Evolutionary conservation across 2,329 filamentous ascomycete species (phyloP), one percentile per base, ranked within the genome.

Genomic region (Aotearoamyces nothofagi): DNA sequence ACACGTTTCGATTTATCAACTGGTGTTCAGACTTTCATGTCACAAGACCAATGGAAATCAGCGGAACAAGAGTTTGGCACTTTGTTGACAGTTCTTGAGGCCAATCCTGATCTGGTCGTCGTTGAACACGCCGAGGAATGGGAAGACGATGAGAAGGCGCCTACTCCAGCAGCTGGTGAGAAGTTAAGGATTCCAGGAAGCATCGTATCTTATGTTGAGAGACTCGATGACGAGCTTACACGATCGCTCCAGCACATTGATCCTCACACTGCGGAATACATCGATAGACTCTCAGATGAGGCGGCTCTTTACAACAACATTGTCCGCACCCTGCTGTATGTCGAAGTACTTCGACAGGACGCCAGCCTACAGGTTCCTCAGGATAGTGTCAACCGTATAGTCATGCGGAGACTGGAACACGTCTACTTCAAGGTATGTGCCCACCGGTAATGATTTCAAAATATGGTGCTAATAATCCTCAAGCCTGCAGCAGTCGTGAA

Each of bases 181-280:
- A 78, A 71, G 52, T 80, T 93, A 66, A 86, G 79, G 61, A 71
- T 98, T 33, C 82, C 90, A 12, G 92, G 90, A 50, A 94, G 83
- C 61, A 64, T 96, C 36, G 82, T 94, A 25, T 96, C 90, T 0
- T 92, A 87, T 50, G 73, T 92, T 17, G 90, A 98, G 66, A 72
- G 90, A 49, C 69, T 98, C 12, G 90, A 98, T 47, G 90, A 98
- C 49, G 92, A 98, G 61, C 80, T 98, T 39, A 92, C 82, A 36
- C 78, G 90, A 45, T 94, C 90, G n/a, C 67, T 98, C 29, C 90
- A 98, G 57, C 81, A 78, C 56, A 94, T 98, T 49, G 90, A 98
- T 53, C 92, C 90, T 33, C 90, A 98, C 59, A 98, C 90, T 22
- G 90, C 90, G 16, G 90, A 98, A 60, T 98, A 98, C 52, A 93